These are phyloP conservation scores for Phytophthora nicotianae DNA, from an alignment of 352 stramenopile genomes.

Conservation along the genomic window DNA sequence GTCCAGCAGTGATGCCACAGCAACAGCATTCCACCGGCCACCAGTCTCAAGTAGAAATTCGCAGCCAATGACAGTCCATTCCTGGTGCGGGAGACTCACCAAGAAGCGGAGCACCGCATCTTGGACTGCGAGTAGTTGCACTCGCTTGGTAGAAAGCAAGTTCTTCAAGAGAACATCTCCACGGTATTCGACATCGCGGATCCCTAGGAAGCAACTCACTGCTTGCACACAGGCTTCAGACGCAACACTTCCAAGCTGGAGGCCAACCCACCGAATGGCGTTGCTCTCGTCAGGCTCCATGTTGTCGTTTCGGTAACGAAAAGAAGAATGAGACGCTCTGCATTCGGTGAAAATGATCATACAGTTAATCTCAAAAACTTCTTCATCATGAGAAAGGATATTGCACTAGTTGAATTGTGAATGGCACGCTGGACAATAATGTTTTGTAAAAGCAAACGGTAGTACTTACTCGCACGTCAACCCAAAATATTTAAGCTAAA, in stretches of 20 bases:
- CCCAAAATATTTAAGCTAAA: too few species aligned
- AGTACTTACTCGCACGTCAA: too few species aligned
- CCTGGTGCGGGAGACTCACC: conserved; percentile 20
- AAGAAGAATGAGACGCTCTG: background rate
- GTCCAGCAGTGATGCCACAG: conserved; percentile 25
- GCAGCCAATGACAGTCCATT: conserved; percentile 27
- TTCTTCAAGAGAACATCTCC: conserved; percentile 29
- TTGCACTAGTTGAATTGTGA: background rate
- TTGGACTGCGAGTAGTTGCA: conserved; percentile 21
- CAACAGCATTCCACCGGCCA: conserved; percentile 24
- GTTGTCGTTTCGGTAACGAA: background rate
- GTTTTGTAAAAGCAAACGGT: too few species aligned
- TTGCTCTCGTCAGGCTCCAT: conserved; percentile 30
- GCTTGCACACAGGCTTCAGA: conserved; percentile 21
- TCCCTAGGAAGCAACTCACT: conserved; percentile 21
- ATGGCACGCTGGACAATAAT: background rate
- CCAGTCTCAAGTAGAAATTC: conserved; percentile 24
- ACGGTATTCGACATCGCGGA: conserved; percentile 31
- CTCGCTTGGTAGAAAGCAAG: conserved; percentile 25
- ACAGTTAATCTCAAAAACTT: background rate
- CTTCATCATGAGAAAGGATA: background rate
- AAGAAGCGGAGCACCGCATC: conserved; percentile 21
- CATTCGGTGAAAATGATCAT: background rate
- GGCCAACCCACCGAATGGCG: conserved; percentile 16
- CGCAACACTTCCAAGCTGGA: conserved; percentile 16